These are phyloP conservation scores for Pleurotus tuoliensis DNA, from an alignment of 768 basidiomycete species.

Conservation along the genomic window DNA sequence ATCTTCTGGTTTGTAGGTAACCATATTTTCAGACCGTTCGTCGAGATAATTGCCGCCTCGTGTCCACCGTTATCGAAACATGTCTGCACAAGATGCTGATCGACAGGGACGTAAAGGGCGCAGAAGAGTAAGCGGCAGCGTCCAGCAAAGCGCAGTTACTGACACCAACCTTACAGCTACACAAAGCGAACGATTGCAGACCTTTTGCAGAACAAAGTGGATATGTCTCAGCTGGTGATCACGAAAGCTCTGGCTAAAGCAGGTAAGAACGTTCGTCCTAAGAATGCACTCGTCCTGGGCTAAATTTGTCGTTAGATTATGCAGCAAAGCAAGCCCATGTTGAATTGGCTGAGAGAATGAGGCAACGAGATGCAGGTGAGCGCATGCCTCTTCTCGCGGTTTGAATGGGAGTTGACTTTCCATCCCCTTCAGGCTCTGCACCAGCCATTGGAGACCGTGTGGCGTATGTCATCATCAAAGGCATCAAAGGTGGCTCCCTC, in stretches of 20 bases:
- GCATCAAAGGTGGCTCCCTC: slow-evolving; percentile 70
- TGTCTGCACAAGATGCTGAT: slow-evolving; percentile 98
- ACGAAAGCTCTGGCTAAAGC: slow-evolving; percentile 94
- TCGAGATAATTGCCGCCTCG: slow-evolving; percentile 97
- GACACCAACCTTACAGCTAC: slow-evolving; percentile 50
- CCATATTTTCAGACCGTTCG: slow-evolving; percentile 74
- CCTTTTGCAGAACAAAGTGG: slow-evolving; percentile 91
- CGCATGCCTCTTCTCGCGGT: neutral
- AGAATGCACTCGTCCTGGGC: neutral
- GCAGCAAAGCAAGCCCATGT: slow-evolving; percentile 94
- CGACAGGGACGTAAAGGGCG: slow-evolving; percentile 88
- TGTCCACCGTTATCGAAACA: slow-evolving; percentile 96
- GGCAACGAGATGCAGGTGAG: slow-evolving; percentile 85
- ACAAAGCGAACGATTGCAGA: slow-evolving; percentile 92
- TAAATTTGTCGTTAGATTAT: slow-evolving; percentile 56
- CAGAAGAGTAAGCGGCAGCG: slow-evolving; percentile 69
- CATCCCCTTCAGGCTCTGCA: slow-evolving; percentile 66
- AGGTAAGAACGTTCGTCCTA: slow-evolving; percentile 37
- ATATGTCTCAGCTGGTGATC: slow-evolving; percentile 99
- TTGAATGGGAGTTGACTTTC: neutral
- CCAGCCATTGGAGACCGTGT: slow-evolving; percentile 98
- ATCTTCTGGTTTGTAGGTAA: neutral
- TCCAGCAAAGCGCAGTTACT: neutral
- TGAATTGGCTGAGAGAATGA: slow-evolving; percentile 94
- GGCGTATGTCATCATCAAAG: slow-evolving; percentile 97